Percentiles rank a stretch among this genome's conserved stretches.
These are phyloP conservation scores for Leccinum ochraceum DNA, from an alignment of 768 basidiomycete species.

Conservation along the genomic window DNA sequence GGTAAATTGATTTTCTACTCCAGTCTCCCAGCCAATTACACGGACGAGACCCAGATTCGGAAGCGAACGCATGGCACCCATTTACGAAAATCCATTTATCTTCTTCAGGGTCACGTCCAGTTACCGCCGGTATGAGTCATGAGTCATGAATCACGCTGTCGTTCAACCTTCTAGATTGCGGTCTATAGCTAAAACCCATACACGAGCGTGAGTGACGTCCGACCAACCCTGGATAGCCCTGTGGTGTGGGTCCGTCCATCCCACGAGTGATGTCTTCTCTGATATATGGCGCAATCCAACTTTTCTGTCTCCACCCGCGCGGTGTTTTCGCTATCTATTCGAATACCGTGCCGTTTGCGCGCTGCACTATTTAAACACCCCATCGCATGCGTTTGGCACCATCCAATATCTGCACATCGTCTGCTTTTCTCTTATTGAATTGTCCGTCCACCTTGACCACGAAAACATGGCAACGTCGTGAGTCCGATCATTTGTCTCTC, in stretches of 20 bases:
- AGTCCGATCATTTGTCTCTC: background rate
- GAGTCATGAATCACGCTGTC: background rate
- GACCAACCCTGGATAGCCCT: background rate
- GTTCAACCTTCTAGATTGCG: background rate
- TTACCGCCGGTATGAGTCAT: background rate
- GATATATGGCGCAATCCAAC: background rate
- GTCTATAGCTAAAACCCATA: background rate
- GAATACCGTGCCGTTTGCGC: background rate
- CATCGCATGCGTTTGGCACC: background rate
- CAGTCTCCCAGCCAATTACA: background rate
- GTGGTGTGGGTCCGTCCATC: conserved; percentile 1
- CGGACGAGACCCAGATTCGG: background rate
- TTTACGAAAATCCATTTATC: background rate
- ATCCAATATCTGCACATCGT: background rate
- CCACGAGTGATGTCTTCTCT: background rate
- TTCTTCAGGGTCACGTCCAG: background rate
- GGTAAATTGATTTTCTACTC: background rate
- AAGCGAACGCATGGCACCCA: background rate
- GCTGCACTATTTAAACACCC: background rate
- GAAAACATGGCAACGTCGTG: background rate
- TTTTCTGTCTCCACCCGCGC: background rate
- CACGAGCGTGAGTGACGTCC: background rate
- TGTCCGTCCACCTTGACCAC: background rate
- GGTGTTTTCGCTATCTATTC: background rate
- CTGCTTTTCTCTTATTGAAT: background rate